These are phyloP conservation scores for Saprolegnia diclina DNA, from an alignment of 352 stramenopile species.

Conservation along the genomic window DNA sequence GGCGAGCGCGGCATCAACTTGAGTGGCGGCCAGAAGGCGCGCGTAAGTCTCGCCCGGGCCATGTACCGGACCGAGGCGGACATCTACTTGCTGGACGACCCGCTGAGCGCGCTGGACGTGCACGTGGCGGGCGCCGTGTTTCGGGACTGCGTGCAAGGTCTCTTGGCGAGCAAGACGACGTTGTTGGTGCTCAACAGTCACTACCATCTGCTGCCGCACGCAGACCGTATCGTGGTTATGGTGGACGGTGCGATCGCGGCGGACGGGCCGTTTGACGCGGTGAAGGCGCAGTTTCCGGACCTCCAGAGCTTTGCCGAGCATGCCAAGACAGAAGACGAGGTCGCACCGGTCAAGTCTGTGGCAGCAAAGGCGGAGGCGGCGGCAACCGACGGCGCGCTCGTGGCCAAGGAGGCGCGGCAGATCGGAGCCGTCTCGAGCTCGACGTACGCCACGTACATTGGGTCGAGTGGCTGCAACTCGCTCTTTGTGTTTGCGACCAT, in stretches of 20 bases:
- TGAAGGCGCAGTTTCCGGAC: constrained; percentile 40
- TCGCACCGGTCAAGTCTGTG: background rate
- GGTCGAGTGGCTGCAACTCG: background rate
- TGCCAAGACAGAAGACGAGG: background rate
- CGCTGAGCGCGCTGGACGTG: constrained; percentile 53
- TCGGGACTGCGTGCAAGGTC: constrained; percentile 31
- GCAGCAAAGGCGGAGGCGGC: background rate
- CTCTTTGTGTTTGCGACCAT: constrained; percentile 11
- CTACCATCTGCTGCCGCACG: constrained; percentile 40
- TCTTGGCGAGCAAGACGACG: constrained; percentile 35
- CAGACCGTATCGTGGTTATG: constrained; percentile 40
- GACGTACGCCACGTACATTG: constrained; percentile 19
- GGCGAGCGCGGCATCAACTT: constrained; percentile 78
- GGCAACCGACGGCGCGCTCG: background rate
- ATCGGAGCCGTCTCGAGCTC: background rate
- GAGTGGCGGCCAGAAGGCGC: constrained; percentile 77
- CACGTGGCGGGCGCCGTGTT: constrained; percentile 45
- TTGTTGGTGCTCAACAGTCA: constrained; percentile 42
- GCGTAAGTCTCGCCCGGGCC: constrained; percentile 49
- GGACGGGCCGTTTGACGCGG: constrained; percentile 59
- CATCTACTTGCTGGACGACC: constrained; percentile 63
- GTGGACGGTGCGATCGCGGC: constrained; percentile 52
- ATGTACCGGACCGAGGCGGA: constrained; percentile 50
- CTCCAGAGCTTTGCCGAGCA: constrained; percentile 25
- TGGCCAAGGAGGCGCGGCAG: constrained; percentile 15